Percentiles rank a stretch among this genome's conserved stretches.
phyloP scores from a whole-genome alignment of 2,329 filamentous ascomycete genomes.

The Pestalotiopsis sp. region DNA sequence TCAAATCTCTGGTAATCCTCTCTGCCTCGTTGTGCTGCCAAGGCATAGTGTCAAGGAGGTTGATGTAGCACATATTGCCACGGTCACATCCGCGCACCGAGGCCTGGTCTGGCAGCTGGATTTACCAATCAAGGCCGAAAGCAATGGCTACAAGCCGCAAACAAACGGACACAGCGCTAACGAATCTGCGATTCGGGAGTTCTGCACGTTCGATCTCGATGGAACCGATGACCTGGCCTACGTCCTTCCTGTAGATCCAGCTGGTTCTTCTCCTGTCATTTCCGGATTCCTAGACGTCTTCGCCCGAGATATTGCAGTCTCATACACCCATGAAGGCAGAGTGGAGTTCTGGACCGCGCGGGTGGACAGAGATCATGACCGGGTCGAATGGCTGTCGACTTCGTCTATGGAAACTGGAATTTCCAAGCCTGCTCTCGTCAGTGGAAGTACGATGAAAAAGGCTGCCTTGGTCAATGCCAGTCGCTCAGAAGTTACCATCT shows the following conservation, averaged over 20 bases:
- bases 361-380: conserved; percentile 60
- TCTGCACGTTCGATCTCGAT: conserved; percentile 72
- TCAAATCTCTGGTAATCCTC: conserved; percentile 66
- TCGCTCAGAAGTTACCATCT: conserved; percentile 80
- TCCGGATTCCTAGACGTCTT: conserved; percentile 86
- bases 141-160: conserved; percentile 20
- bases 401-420: conserved; percentile 81
- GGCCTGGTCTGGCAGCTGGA: conserved; percentile 81
- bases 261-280: conserved; percentile 70
- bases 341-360: conserved; percentile 86
- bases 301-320: conserved; percentile 82
- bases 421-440: conserved; percentile 72
- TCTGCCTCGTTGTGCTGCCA: conserved; percentile 80
- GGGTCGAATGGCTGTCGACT: conserved; percentile 80
- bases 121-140: conserved; percentile 52
- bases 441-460: conserved; percentile 85
- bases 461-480: conserved; percentile 78
- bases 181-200: conserved; percentile 58
- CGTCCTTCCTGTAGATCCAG: conserved; percentile 83
- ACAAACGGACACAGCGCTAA: conserved; percentile 33
- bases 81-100: conserved; percentile 75
- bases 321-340: conserved; percentile 74
- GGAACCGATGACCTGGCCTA: conserved; percentile 61
- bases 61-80: conserved; percentile 73
- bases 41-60: conserved; percentile 57